Evolutionary conservation across 116 monocot genomes (phyloP).

Genomic region (Trichopus zeylanicus): DNA sequence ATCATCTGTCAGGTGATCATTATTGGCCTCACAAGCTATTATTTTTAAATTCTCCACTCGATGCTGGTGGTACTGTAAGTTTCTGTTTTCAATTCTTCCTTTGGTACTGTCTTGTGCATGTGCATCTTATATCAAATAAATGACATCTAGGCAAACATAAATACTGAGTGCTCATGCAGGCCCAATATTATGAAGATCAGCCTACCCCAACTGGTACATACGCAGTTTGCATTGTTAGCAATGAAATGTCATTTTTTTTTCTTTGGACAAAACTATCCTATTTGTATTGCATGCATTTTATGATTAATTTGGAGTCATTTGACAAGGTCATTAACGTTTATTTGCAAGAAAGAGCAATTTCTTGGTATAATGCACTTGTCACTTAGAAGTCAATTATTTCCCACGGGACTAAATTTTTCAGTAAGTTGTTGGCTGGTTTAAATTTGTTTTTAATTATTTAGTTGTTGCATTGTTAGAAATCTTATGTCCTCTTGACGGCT

Average conservation of each 20-base stretch:
- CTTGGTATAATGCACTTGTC: too few species aligned
- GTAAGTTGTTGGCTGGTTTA: too few species aligned
- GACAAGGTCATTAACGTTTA: too few species aligned
- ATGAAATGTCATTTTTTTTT: constrained; percentile 54
- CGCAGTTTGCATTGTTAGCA: constrained; percentile 89
- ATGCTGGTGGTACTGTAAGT: constrained; percentile 94
- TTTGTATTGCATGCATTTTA: too few species aligned
- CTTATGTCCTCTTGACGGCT: too few species aligned
- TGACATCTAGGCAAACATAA: too few species aligned
- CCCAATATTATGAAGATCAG: constrained; percentile 75
- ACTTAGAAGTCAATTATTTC: too few species aligned
- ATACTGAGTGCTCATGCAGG: constrained; percentile 36
- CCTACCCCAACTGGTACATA: constrained; percentile 81
- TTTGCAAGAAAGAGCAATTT: too few species aligned
- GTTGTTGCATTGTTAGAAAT: too few species aligned
- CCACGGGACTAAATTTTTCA: too few species aligned
- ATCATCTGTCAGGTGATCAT: not conserved
- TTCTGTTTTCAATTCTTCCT: constrained; percentile 1
- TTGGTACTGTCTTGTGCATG: not conserved
- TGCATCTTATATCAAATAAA: not conserved
- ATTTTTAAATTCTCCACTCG: constrained; percentile 48
- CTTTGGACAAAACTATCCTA: not conserved
- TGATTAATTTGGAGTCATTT: too few species aligned
- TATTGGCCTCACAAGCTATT: not conserved
- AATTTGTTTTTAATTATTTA: too few species aligned